Base-by-base conservation (phyloP, 2,329 filamentous ascomycete genomes). In the Fusarium sp. region DNA sequence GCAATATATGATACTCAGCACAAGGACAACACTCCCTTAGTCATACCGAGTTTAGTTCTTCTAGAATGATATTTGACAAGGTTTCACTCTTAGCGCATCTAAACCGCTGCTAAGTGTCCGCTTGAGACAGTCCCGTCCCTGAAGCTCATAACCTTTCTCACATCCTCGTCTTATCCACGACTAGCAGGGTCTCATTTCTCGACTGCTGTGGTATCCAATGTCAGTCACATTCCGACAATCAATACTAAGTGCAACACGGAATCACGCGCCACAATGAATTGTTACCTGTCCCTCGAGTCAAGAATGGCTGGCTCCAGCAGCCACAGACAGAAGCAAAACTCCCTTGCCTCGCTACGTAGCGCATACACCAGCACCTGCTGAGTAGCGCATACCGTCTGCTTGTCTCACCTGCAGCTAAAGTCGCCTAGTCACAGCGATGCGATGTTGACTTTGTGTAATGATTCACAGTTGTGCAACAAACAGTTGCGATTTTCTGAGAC, bases 391-490 rank as follows among this genome's bases (percentile, higher is more conserved):
- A 62, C 69, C 56, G 39, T 60, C 54, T 50, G 47, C 18, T 41
- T 75, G 68, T 75, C 72, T 75, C 62, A 70, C 61, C 39, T 73
- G 63, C 36, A 61, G 51, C 62, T 48, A 62, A 73, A 62, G 50
- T 44, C 65, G 57, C 58, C 54, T 73, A 44, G 60, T 54, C 45
- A 70, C 65, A 42, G 41, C 62, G 47, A 61, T 55, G 38, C 65
- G 36, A 61, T 51, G 55, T 38, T 44, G 58, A 42, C 44, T 50
- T 62, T 55, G 72, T 75, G 56, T 38, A 24, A 54, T 62, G 54
- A 32, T 47, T n/a, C 55, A 52, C 39, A 45, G 62, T 57, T 42
- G 73, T 74, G 67, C 44, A 72, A 75, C 73, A 69, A 48, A 61
- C 42, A 68, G 34, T 54, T 44, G 36, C 63, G 60, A 69, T 66